Percentiles rank a stretch among this genome's conserved stretches.
phyloP scores from a whole-genome alignment of 108 stramenopile species.

The Seminavis robusta region DNA sequence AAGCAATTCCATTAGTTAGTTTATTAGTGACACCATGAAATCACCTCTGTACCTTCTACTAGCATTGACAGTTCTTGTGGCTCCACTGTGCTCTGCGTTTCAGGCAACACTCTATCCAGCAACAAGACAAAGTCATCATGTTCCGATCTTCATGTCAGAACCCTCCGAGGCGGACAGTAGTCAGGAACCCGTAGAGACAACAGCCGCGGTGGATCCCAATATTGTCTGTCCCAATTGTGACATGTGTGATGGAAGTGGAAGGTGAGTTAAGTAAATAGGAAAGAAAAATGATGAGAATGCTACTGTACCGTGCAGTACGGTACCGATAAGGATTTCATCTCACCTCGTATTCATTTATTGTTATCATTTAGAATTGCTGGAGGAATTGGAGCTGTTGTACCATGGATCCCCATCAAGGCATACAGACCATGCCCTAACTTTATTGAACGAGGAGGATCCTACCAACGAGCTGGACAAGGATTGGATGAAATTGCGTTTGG shows the following conservation, averaged over 20 bases:
- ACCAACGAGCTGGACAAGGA: slow-evolving; percentile 67
- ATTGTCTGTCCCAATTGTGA: slow-evolving; percentile 86
- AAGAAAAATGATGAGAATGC: not conserved
- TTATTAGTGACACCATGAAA: no score
- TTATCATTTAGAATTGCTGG: slow-evolving; percentile 56
- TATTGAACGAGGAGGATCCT: slow-evolving; percentile 65
- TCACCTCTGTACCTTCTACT: no score
- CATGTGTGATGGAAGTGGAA: slow-evolving; percentile 78
- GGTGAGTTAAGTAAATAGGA: slow-evolving; percentile 29
- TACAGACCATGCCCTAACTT: slow-evolving; percentile 89
- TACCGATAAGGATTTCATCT: not conserved
- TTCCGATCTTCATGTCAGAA: no score
- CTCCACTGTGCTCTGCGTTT: no score
- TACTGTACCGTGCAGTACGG: no score
- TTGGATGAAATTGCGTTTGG: slow-evolving; percentile 88
- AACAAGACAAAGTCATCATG: no score
- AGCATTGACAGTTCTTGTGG: no score
- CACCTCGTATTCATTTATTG: not conserved
- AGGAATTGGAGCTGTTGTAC: slow-evolving; percentile 68
- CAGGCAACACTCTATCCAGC: no score
- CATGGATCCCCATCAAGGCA: slow-evolving; percentile 88
- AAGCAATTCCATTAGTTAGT: no score
- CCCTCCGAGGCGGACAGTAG: no score
- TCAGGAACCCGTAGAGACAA: no score
- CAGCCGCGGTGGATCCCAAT: no score